These are phyloP conservation scores for Hypoxylon sp. DNA, from an alignment of 2,329 filamentous ascomycete species.

Conservation along the genomic window DNA sequence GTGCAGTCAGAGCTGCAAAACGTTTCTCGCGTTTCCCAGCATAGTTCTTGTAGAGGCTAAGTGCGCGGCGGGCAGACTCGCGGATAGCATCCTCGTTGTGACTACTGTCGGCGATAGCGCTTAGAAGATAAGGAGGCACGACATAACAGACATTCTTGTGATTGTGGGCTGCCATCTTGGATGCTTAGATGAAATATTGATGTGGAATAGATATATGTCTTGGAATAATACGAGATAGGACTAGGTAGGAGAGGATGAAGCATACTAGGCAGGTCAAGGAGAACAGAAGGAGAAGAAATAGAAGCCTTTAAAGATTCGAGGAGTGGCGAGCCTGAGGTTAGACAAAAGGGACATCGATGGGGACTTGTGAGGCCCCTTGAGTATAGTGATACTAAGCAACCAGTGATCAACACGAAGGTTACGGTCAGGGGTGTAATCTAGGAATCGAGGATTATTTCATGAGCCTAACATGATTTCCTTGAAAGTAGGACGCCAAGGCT, in stretches of 20 bases:
- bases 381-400: conserved; percentile 14
- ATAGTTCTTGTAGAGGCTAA: conserved; percentile 56
- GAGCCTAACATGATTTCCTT: conserved; percentile 6
- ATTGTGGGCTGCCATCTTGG: conserved; percentile 47
- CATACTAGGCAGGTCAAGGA: background rate
- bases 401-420: conserved; percentile 8
- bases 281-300: background rate
- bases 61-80: conserved; percentile 56
- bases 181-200: conserved; percentile 15
- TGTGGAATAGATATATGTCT: conserved; percentile 19
- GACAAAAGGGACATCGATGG: background rate
- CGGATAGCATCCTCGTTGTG: conserved; percentile 58
- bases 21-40: conserved; percentile 55
- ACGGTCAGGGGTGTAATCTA: conserved; percentile 22
- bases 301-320: conserved; percentile 1
- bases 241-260: conserved; percentile 17
- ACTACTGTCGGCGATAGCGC: conserved; percentile 59
- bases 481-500: conserved; percentile 4
- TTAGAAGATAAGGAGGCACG: conserved; percentile 64
- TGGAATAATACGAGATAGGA: conserved; percentile 13
- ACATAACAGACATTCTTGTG: conserved; percentile 56
- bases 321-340: conserved; percentile 14
- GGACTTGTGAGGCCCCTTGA: conserved; percentile 1
- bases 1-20: conserved; percentile 55
- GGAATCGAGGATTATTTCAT: conserved; percentile 9